phyloP scores from a whole-genome alignment of 202 grass and related monocot species.

The Tripidium arundinaceum region DNA sequence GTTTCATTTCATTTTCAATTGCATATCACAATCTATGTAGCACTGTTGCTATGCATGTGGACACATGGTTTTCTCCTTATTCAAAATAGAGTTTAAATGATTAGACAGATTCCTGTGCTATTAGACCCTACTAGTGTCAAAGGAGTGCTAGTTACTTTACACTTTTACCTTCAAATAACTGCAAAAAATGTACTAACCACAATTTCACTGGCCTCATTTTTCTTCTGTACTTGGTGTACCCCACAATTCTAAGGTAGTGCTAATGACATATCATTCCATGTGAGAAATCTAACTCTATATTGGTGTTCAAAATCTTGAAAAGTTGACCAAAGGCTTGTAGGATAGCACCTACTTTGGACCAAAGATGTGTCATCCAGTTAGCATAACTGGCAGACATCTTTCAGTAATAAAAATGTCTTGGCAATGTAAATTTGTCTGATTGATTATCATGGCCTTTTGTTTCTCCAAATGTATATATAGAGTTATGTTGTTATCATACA shows the following conservation, averaged over 20 bases:
- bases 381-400: not conserved
- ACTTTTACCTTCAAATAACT: constrained; percentile 1
- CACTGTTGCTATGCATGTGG: not conserved
- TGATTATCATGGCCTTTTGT: not conserved
- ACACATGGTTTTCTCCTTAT: not conserved
- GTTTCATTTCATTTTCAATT: not conserved
- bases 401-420: not conserved
- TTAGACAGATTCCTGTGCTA: not conserved
- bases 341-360: not conserved
- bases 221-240: not conserved
- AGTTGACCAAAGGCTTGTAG: not conserved
- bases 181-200: not conserved
- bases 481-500: constrained; percentile 29
- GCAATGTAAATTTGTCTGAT: not conserved
- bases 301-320: not conserved
- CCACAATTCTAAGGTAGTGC: not conserved
- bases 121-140: not conserved
- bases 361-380: constrained; percentile 17
- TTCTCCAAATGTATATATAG: constrained; percentile 12
- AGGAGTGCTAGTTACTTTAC: not conserved
- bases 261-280: not conserved
- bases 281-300: not conserved
- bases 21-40: not conserved
- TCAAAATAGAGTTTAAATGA: not conserved
- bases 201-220: not conserved